phyloP scores from a whole-genome alignment of 2,329 filamentous ascomycete genomes.

The Torrubiellomyces zombiae region DNA sequence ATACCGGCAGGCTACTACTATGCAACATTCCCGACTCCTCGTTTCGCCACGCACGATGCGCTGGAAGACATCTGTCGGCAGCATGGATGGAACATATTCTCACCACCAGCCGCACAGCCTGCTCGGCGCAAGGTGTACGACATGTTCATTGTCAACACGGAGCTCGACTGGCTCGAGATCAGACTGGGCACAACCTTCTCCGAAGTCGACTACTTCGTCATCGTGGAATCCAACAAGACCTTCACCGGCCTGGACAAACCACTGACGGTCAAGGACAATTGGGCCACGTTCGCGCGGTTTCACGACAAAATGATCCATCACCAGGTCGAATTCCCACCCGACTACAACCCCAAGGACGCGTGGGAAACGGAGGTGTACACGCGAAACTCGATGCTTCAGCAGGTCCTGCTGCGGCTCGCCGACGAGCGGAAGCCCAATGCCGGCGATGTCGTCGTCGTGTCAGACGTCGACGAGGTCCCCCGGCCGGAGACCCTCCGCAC shows the following conservation, averaged over 20 bases:
- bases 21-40: too few species aligned
- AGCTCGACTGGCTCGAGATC: conserved; percentile 50
- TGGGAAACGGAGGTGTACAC: conserved; percentile 37
- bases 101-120: too few species aligned
- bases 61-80: too few species aligned
- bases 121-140: conserved; percentile 26
- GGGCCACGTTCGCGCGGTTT: conserved; percentile 33
- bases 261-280: conserved; percentile 33
- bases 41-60: too few species aligned
- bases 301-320: conserved; percentile 45
- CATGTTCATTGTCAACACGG: conserved; percentile 43
- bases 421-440: conserved; percentile 22
- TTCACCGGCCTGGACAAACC: conserved; percentile 42
- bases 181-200: conserved; percentile 39
- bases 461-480: conserved; percentile 44
- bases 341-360: conserved; percentile 18
- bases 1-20: too few species aligned
- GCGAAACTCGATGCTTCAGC: conserved; percentile 39
- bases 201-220: conserved; percentile 47
- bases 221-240: conserved; percentile 40
- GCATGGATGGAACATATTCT: too few species aligned
- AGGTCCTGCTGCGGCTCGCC: conserved; percentile 33
- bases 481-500: conserved; percentile 30
- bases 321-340: conserved; percentile 27
- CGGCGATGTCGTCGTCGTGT: conserved; percentile 40